A percentile compares a stretch with the other conserved stretches of the same genome.
Evolutionary conservation across 2,329 filamentous ascomycete species (phyloP).

Genomic region (Talaromyces sp.): DNA sequence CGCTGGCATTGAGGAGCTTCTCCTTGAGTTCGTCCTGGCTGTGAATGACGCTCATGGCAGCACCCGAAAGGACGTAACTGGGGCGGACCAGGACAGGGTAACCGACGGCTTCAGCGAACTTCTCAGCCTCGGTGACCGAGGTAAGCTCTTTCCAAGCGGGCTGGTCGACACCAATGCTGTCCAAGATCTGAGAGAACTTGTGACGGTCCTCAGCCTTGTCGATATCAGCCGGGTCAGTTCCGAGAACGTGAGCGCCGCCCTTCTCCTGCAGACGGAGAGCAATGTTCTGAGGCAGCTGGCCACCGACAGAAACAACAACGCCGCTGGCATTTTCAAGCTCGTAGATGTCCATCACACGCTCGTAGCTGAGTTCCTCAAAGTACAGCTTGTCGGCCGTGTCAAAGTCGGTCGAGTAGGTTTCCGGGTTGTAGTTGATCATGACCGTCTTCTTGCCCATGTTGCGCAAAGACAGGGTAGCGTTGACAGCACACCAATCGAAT

Average conservation of each 20-base stretch:
- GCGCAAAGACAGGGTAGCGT: constrained; percentile 74
- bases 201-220: constrained; percentile 97
- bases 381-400: constrained; percentile 88
- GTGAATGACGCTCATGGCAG: constrained; percentile 96
- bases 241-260: constrained; percentile 83
- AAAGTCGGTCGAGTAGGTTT: constrained; percentile 77
- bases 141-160: constrained; percentile 97
- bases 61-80: constrained; percentile 91
- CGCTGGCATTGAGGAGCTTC: constrained; percentile 84
- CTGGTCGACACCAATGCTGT: constrained; percentile 94
- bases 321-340: constrained; percentile 80
- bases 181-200: constrained; percentile 96
- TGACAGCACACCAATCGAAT: constrained; percentile 98
- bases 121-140: constrained; percentile 78
- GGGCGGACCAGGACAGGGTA: constrained; percentile 95
- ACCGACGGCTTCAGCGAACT: constrained; percentile 75
- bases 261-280: constrained; percentile 88
- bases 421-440: constrained; percentile 92
- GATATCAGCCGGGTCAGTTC: constrained; percentile 88
- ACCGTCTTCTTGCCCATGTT: constrained; percentile 93
- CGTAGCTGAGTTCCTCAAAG: constrained; percentile 94
- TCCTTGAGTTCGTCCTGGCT: constrained; percentile 85
- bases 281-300: constrained; percentile 96
- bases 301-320: constrained; percentile 92
- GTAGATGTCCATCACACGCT: constrained; percentile 98